These are phyloP conservation scores for Elongisporangium anandrum DNA, from an alignment of 352 stramenopile species.

Conservation along the genomic window DNA sequence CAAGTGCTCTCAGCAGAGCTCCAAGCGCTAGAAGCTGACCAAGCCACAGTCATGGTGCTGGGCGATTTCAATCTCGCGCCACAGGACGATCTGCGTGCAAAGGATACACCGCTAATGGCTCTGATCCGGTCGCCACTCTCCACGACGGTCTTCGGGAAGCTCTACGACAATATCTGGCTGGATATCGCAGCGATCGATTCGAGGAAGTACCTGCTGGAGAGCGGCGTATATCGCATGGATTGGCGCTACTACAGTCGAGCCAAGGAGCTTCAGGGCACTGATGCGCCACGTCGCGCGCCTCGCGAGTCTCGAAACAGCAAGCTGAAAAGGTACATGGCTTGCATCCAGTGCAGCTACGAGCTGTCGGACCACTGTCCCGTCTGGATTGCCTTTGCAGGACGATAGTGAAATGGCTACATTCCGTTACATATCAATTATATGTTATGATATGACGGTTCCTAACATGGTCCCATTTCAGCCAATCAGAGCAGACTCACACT, in stretches of 20 bases:
- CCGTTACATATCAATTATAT: not conserved
- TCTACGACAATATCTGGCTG: constrained; percentile 75
- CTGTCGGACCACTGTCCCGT: constrained; percentile 67
- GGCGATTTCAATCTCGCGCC: constrained; percentile 68
- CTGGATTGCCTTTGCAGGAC: constrained; percentile 34
- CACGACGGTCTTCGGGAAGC: constrained; percentile 48
- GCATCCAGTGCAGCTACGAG: constrained; percentile 39
- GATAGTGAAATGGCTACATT: not conserved
- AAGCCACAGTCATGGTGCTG: constrained; percentile 38
- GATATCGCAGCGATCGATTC: constrained; percentile 12
- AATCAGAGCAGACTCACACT: not conserved
- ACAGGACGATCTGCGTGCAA: constrained; percentile 29
- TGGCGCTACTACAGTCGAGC: constrained; percentile 48
- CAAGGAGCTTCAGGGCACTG: constrained; percentile 8
- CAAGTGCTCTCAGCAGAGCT: constrained; percentile 22
- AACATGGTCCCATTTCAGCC: not conserved
- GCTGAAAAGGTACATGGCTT: constrained; percentile 26
- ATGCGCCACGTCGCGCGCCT: not conserved
- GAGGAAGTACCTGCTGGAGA: constrained; percentile 17
- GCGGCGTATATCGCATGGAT: constrained; percentile 57
- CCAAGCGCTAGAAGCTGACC: constrained; percentile 1
- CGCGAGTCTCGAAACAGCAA: constrained; percentile 5
- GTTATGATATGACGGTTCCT: no score
- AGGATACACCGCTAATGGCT: constrained; percentile 18
- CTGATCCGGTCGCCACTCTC: constrained; percentile 45